Conservation (phyloP, 352 stramenopile species). For the Blastocystis sp. region DNA sequence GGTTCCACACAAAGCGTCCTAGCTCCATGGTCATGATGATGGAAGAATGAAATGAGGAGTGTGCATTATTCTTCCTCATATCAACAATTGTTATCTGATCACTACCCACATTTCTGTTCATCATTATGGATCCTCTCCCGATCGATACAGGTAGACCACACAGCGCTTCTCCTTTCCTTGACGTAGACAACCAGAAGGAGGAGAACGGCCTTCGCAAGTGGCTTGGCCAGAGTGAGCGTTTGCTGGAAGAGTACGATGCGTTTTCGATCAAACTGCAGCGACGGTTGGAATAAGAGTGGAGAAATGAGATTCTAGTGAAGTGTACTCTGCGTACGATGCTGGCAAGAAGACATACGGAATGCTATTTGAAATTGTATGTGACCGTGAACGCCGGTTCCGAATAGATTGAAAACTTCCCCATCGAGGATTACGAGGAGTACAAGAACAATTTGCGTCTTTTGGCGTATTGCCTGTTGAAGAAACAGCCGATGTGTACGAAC, state of each 20-base stretch:
- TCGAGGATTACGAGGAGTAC: neutral
- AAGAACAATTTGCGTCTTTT: neutral
- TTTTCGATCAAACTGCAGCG: constrained; percentile 49
- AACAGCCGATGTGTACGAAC: constrained; percentile 28
- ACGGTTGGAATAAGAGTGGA: neutral
- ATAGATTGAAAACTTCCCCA: neutral
- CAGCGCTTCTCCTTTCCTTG: too few relatives aligned
- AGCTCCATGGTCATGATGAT: too few relatives aligned
- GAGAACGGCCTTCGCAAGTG: constrained; percentile 23
- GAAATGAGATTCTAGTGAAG: neutral
- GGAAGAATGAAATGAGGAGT: too few relatives aligned
- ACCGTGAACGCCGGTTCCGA: neutral
- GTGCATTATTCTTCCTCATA: too few relatives aligned
- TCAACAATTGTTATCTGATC: too few relatives aligned
- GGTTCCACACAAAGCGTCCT: constrained; percentile 42
- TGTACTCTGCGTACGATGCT: constrained; percentile 29
- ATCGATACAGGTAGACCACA: too few relatives aligned
- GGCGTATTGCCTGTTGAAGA: constrained; percentile 14
- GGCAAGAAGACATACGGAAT: neutral
- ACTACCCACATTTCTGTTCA: too few relatives aligned
- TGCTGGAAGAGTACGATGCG: constrained; percentile 16
- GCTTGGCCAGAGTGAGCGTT: neutral
- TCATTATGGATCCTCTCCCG: too few relatives aligned
- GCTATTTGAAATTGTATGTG: neutral
- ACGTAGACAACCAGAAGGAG: neutral